Base-by-base conservation (phyloP, 495 filamentous ascomycete genomes). In the Xylaria castorea region DNA sequence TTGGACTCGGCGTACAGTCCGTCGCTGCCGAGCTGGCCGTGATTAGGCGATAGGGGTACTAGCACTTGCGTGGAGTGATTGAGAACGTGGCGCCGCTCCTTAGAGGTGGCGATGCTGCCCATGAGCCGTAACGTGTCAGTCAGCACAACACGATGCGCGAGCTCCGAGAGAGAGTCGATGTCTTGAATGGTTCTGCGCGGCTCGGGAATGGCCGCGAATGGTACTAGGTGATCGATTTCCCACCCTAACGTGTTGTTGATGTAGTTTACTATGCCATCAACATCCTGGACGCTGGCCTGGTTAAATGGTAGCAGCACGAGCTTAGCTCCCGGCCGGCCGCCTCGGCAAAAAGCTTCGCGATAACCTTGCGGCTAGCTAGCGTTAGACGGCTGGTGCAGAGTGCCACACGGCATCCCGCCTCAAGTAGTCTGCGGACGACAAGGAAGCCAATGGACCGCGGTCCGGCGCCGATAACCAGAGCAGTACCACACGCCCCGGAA, bases 1-100 rank as follows among this genome's bases (percentile, higher is more conserved):
- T 99, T 99, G 25, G 96, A 98, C 82, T 99, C 96, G 38, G 96
- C 95, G 82, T 99, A 99, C 66, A 99, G 84, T 80, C 96, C 96
- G 76, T 99, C 96, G 77, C 96, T 98, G 75, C 96, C 96, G 73
- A 99, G 97, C 11, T 94, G 97, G 72, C 96, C 96, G 80, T 98
- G 96, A 83, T 99, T 99, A 36, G 96, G 96, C 0, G 96, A 98
- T 60, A 99, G 87, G 48, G 96, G 96, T 46, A 99, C 87, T 75
- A 99, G 92, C 77, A 97, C 94, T 81, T 98, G 94, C 36, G 96
- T 95, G 34, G 96, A 96, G 32, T 96, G 92, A 2, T 96, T 98
- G 81, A 95, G 94, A 79, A 92, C 95, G 68, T 94, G 94, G 68
- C 92, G 90, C 60, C 87, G 83, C 53, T 91, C 89, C 86, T 99